A percentile compares a stretch with the other conserved stretches of the same genome.
These are phyloP conservation scores for Zygosaccharomyces bisporus DNA, from an alignment of 805 yeast species.

Conservation along the genomic window DNA sequence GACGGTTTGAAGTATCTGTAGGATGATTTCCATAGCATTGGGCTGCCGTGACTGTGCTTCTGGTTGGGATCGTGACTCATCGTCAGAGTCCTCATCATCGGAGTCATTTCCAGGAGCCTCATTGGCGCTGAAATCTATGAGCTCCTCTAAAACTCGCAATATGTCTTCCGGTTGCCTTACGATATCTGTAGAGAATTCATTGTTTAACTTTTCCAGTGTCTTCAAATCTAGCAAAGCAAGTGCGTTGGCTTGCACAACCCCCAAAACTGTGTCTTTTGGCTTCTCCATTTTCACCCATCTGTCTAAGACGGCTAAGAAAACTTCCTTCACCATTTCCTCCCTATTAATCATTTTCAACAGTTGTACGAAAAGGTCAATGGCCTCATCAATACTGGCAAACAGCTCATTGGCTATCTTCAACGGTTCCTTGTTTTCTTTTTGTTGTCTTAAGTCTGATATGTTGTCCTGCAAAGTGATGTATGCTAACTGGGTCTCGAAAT, in stretches of 20 bases:
- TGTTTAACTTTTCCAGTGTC: constrained; percentile 58
- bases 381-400: constrained; percentile 43
- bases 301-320: constrained; percentile 51
- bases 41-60: constrained; percentile 27
- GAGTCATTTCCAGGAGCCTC: constrained; percentile 29
- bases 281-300: constrained; percentile 49
- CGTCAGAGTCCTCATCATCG: constrained; percentile 27
- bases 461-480: constrained; percentile 24
- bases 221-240: constrained; percentile 55
- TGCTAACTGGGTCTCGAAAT: constrained; percentile 38
- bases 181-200: constrained; percentile 50
- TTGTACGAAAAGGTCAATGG: constrained; percentile 41
- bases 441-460: not conserved
- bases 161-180: constrained; percentile 49
- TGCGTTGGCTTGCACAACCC: constrained; percentile 45
- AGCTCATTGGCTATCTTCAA: constrained; percentile 22
- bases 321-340: constrained; percentile 39
- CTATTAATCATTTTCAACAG: constrained; percentile 51
- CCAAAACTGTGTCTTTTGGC: not conserved
- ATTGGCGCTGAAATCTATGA: constrained; percentile 31
- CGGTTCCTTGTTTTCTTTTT: constrained; percentile 1
- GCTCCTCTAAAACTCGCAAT: constrained; percentile 45
- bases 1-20: constrained; percentile 2
- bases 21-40: not conserved
- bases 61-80: constrained; percentile 33